These are phyloP conservation scores for Cyberlindnera xishuangbannaensis DNA, from an alignment of 805 yeast species.

Conservation along the genomic window DNA sequence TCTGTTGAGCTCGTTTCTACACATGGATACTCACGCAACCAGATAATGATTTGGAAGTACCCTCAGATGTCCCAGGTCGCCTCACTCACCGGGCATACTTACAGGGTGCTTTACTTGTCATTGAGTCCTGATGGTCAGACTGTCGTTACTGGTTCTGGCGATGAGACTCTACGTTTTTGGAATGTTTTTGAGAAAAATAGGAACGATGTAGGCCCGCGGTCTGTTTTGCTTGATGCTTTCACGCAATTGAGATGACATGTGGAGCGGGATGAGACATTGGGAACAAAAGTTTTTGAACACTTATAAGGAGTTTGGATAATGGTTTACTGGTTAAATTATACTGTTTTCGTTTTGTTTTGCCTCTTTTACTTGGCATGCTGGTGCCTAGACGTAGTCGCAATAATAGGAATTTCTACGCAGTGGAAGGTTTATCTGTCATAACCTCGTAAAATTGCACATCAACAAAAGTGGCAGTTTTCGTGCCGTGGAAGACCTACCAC, in stretches of 20 bases:
- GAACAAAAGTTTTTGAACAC: no score
- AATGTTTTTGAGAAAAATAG: slow-evolving; percentile 80
- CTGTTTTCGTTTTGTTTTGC: no score
- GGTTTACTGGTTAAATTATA: no score
- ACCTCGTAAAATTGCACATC: no score
- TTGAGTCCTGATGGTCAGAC: slow-evolving; percentile 96
- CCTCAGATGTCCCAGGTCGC: slow-evolving; percentile 90
- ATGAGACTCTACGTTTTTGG: slow-evolving; percentile 95
- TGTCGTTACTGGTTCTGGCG: slow-evolving; percentile 97
- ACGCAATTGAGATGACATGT: slow-evolving; percentile 64
- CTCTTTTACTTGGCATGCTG: no score
- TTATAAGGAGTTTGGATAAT: no score
- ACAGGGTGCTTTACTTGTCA: slow-evolving; percentile 82
- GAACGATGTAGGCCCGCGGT: slow-evolving; percentile 49
- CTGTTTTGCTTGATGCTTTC: slow-evolving; percentile 67
- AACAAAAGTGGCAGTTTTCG: no score
- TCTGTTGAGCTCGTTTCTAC: slow-evolving; percentile 91
- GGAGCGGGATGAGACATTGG: no score
- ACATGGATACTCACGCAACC: slow-evolving; percentile 90
- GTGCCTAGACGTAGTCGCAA: no score
- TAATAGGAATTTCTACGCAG: no score
- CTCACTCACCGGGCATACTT: slow-evolving; percentile 89
- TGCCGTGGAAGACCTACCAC: no score
- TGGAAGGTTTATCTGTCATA: no score
- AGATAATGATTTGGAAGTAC: slow-evolving; percentile 90